Conservation (phyloP, 1,139 yeast species). For the Kurtzmaniella quercitrusa region DNA sequence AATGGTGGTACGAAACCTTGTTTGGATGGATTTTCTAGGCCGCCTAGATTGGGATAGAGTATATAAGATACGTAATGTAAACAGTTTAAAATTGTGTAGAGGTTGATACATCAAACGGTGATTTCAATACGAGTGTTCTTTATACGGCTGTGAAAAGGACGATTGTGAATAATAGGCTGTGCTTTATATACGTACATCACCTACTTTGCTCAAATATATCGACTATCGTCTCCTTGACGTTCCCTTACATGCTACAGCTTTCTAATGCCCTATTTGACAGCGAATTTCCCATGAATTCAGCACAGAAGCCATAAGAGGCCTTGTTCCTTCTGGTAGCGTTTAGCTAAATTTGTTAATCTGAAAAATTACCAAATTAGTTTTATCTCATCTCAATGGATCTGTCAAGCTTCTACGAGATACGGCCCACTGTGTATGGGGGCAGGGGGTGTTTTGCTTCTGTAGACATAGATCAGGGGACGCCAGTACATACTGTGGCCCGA, state of each 20-base stretch:
- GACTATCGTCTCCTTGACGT: no score
- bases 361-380: conserved; percentile 1
- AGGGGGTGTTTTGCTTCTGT: conserved; percentile 57
- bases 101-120: no score
- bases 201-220: no score
- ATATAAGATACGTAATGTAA: background rate
- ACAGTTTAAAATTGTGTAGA: background rate
- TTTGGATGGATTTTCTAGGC: conserved; percentile 50
- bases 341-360: background rate
- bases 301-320: background rate
- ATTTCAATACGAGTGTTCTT: no score
- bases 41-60: background rate
- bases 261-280: no score
- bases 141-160: no score
- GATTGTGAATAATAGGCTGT: no score
- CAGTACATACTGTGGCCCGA: conserved; percentile 32
- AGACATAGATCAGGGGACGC: conserved; percentile 37
- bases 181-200: no score
- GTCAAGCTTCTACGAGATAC: conserved; percentile 33
- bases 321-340: background rate
- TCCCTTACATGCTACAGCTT: no score
- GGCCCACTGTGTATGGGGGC: conserved; percentile 52
- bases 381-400: conserved; percentile 1
- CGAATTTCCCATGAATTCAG: no score
- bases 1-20: conserved; percentile 54